Base-by-base conservation (phyloP, 2,329 filamentous ascomycete species). In the Ceratocystis huliohia region DNA sequence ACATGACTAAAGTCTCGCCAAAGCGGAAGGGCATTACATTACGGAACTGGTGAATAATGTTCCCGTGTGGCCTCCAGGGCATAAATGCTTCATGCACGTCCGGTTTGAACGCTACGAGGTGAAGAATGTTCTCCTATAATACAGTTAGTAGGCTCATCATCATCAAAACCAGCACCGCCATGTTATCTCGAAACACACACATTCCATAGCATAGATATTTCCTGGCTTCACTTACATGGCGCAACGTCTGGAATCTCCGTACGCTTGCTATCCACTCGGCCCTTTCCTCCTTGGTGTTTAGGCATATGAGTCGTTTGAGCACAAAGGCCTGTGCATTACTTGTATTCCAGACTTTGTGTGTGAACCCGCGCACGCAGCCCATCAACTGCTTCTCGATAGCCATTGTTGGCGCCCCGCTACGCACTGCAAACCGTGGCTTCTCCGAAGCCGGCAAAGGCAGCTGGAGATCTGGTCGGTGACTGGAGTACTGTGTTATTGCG, bases 301-400 rank as follows among this genome's bases (percentile, higher is more conserved):
- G 41, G 10, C 13, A 10, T 10, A 30, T 33, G 5, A 48, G 41
- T n/a, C 50, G 25, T 15, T 65, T 65, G 5, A 46, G 37, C 3
- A 41, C 37, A 65, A 61, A 59, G 3, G 64, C 64, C 28, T 46
- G 53, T 33, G 53, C 53, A 20, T 25, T 61, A 6, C 53, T 61
- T 33, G 53, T 41, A 20, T 65, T 41, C 64, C 64, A 65, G 22
- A 65, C 37, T 41, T 65, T 65, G 37, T 46, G 56, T 41, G 53
- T 65, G 10, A 56, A 59, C 25, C 64, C 64, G 5, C 53, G 37
- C 50, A 25, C 10, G 10, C 64, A 57, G 41, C 44, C 37, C 53
- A 61, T 65, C 50, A 65, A 7, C 22, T 61, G 64, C 22, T 15
- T 20, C 64, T 65, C 64, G 17, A 41, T 28, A 44, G 37, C 44